These are phyloP conservation scores for Fraxinus floribunda DNA, from an alignment of 305 asterid genomes.

Conservation along the genomic window DNA sequence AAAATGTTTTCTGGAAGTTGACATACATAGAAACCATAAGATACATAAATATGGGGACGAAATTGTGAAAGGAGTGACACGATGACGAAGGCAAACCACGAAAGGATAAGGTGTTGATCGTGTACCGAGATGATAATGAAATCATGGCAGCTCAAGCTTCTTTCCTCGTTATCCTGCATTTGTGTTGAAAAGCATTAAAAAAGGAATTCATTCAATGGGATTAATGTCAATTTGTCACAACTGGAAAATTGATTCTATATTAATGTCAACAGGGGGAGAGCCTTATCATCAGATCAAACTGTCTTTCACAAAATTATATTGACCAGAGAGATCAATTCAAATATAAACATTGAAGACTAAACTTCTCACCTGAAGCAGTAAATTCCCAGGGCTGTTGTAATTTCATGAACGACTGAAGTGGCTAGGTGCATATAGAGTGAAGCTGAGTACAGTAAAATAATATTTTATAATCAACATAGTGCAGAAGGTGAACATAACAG, in stretches of 20 bases:
- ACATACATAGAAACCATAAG: not conserved
- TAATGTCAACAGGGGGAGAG: not conserved
- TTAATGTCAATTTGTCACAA: not conserved
- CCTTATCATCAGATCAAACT: not conserved
- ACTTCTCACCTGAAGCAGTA: slow-evolving; percentile 77
- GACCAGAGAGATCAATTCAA: not conserved
- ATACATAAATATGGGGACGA: not conserved
- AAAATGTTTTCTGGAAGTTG: not conserved
- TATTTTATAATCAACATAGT: not conserved
- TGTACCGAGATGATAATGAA: not conserved
- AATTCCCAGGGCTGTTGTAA: slow-evolving; percentile 89
- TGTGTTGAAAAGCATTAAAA: not conserved
- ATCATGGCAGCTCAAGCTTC: slow-evolving; percentile 60
- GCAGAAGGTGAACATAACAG: slow-evolving; percentile 1
- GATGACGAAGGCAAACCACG: not conserved
- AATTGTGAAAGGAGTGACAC: not conserved
- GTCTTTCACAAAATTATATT: not conserved
- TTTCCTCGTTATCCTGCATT: slow-evolving; percentile 82
- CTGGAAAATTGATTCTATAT: not conserved
- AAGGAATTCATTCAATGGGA: not conserved
- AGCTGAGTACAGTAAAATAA: slow-evolving; percentile 38
- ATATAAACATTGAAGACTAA: not conserved
- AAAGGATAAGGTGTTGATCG: not conserved
- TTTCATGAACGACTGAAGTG: slow-evolving; percentile 79
- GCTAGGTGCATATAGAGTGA: slow-evolving; percentile 75